Evolutionary conservation across 2,329 filamentous ascomycete species (phyloP).

Genomic region (Graphiopsis chlorocephala): DNA sequence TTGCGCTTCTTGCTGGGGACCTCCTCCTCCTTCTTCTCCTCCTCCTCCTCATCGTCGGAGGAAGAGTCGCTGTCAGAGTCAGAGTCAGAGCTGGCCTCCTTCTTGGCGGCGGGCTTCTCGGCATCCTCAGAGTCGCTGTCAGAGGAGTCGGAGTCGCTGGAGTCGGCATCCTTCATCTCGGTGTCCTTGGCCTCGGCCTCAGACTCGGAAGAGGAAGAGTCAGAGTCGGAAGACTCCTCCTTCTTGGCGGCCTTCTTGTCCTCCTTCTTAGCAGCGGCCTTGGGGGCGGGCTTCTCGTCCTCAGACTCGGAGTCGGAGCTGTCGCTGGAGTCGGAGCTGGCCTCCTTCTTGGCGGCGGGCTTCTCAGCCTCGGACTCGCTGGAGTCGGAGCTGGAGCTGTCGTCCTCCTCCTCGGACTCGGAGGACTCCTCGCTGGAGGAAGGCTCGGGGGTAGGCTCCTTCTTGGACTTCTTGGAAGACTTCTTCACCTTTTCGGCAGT

Average conservation of each 20-base stretch:
- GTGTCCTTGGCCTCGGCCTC: conserved; percentile 15
- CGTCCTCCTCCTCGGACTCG: conserved; percentile 18
- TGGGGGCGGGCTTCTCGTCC: conserved; percentile 20
- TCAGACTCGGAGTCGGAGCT: conserved; percentile 16
- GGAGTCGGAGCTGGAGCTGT: conserved; percentile 17
- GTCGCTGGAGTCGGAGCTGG: conserved; percentile 31
- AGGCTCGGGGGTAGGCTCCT: conserved; percentile 48
- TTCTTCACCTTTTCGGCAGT: conserved; percentile 48
- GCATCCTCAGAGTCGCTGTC: conserved; percentile 24
- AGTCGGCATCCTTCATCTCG: conserved; percentile 17
- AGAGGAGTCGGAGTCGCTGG: conserved; percentile 20
- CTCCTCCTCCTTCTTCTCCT: conserved; percentile 40
- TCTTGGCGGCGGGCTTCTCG: not conserved
- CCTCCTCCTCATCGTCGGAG: conserved; percentile 30
- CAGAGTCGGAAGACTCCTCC: conserved; percentile 27
- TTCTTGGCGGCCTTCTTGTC: conserved; percentile 26
- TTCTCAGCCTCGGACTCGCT: conserved; percentile 12
- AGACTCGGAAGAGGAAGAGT: conserved; percentile 16
- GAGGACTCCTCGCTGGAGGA: conserved; percentile 7
- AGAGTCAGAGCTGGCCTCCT: not conserved
- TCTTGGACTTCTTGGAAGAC: conserved; percentile 48
- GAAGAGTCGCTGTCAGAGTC: conserved; percentile 20
- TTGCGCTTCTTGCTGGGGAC: conserved; percentile 64
- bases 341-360: conserved; percentile 11
- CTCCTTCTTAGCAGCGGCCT: conserved; percentile 32